Evolutionary conservation across 108 stramenopile species (phyloP), one percentile per base, ranked within the genome.

Genomic region (Epipyxis sp.): DNA sequence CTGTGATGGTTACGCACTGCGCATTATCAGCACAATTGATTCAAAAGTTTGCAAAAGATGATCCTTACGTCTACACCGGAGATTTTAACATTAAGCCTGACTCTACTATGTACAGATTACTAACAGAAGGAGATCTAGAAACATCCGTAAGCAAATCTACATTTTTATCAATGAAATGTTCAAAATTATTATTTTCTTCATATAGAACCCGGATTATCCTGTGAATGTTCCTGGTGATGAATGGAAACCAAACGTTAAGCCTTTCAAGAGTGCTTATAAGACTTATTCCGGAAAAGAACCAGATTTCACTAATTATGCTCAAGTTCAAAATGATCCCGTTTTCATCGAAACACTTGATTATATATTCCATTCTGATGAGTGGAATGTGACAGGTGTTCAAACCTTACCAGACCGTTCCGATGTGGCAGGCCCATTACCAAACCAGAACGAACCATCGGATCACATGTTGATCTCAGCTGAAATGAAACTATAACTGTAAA

Each of bases 301-400:
- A 10, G 90, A 93, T 68, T 94, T 92, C 85, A 97, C 94, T 46
- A 96, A 96, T 76, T 90, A 89, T 77, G 92, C 93, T 77, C 25
- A 77, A 72, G 62, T 87, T 88, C 61, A 35, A 39, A 68, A 91
- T 2, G 74, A 85, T n/a, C 89, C 90, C 40, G 85, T 88, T 13
- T 97, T 94, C 62, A 91, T 94, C 76, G 94, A 92, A 62, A 93
- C 93, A 0, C 80, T 96, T 27, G 95, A 96, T 83, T 96, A 96
- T 78, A 92, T 96, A 46, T 94, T 96, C 59, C 59, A 91, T 39
- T 79, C 74, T 6, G 40, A 2, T 1, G 20, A 39, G 25, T 69
- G 68, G 77, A 59, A 3, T 40, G 84, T 1, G 6, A 16, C 0
- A 32, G 43, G 25, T 40, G 71, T 77, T 65, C 32, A 39, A 59